Percentiles rank a stretch among this genome's conserved stretches.
Conservation (phyloP, 305 asterid species). For the Fraxinus paxiana region DNA sequence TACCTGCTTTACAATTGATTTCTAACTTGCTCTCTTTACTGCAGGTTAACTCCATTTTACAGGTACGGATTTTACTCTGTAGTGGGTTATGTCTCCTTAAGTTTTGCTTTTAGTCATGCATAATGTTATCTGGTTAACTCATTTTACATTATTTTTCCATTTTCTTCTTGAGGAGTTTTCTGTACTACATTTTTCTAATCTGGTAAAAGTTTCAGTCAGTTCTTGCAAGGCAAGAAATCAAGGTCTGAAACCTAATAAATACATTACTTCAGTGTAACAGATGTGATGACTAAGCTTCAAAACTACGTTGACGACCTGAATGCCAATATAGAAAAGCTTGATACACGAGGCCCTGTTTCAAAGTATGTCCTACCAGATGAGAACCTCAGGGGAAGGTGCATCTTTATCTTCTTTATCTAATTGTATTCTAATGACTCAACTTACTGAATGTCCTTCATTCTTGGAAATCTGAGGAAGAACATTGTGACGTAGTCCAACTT, state of each 20-base stretch:
- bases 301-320: slow-evolving; percentile 79
- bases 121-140: slow-evolving; percentile 7
- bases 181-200: neutral
- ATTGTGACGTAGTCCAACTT: slow-evolving; percentile 1
- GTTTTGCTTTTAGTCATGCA: slow-evolving; percentile 12
- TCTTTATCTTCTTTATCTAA: slow-evolving; percentile 13
- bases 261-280: slow-evolving; percentile 57
- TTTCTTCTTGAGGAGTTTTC: neutral
- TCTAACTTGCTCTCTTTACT: slow-evolving; percentile 29
- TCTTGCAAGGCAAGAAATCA: slow-evolving; percentile 5
- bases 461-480: slow-evolving; percentile 4
- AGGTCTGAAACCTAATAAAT: slow-evolving; percentile 11
- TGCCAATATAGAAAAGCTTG: slow-evolving; percentile 70
- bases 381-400: slow-evolving; percentile 85
- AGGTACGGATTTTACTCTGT: slow-evolving; percentile 39
- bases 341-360: slow-evolving; percentile 75
- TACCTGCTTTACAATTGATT: slow-evolving; percentile 18
- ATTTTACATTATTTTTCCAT: neutral
- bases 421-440: slow-evolving; percentile 4
- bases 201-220: neutral
- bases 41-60: slow-evolving; percentile 97
- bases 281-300: slow-evolving; percentile 64
- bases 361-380: slow-evolving; percentile 84
- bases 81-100: slow-evolving; percentile 7
- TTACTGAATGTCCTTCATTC: neutral